Conservation (phyloP, 2,329 filamentous ascomycete species). For the Neofusicoccum parvum region DNA sequence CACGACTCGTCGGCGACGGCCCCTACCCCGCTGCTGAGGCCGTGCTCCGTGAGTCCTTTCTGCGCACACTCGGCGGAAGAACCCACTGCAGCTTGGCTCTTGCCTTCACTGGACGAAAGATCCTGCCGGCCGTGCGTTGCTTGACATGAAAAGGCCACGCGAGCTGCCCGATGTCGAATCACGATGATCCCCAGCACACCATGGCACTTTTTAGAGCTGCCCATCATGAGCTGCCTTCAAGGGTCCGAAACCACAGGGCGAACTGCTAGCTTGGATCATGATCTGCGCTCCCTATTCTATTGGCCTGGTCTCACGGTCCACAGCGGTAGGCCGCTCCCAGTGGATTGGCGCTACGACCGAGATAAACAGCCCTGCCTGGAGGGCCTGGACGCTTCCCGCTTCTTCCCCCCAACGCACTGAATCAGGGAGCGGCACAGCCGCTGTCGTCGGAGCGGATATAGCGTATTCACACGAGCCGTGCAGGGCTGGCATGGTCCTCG, state of each 20-base stretch:
- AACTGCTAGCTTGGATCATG: neutral
- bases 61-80: neutral
- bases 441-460: neutral
- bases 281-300: neutral
- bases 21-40: slow-evolving; percentile 9
- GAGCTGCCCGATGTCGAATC: slow-evolving; percentile 5
- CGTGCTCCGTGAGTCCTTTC: neutral
- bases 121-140: neutral
- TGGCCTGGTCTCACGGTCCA: neutral
- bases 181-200: slow-evolving; percentile 10
- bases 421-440: slow-evolving; percentile 2
- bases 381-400: neutral
- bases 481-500: neutral
- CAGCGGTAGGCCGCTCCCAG: neutral
- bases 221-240: slow-evolving; percentile 1
- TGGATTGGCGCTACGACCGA: slow-evolving; percentile 2
- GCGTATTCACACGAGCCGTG: neutral
- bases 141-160: neutral
- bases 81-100: neutral
- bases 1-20: neutral
- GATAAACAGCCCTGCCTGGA: slow-evolving; percentile 4
- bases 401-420: neutral
- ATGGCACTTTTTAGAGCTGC: neutral
- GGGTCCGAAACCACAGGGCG: slow-evolving; percentile 6
- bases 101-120: neutral